These are phyloP conservation scores for Trichoderma koningii DNA, from an alignment of 2,329 filamentous ascomycete species.

Conservation along the genomic window DNA sequence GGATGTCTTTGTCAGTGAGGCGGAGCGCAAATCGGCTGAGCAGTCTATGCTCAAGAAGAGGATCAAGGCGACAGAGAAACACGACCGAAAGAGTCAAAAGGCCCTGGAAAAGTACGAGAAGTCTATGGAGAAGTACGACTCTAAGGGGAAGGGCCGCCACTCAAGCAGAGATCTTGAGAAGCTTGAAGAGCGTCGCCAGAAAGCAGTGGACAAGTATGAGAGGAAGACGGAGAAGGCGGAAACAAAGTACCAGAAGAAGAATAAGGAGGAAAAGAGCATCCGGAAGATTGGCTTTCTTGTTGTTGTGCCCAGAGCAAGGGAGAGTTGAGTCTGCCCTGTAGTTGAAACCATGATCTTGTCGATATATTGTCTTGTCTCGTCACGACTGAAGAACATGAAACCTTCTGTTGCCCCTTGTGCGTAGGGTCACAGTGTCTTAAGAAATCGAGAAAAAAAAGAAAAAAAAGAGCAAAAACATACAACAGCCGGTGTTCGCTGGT, in stretches of 20 bases:
- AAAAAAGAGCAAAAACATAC: too few species aligned
- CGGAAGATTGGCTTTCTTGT: slow-evolving; percentile 9
- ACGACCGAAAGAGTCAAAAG: slow-evolving; percentile 1
- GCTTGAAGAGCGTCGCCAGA: not conserved
- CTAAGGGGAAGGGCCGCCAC: not conserved
- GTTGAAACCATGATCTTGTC: not conserved
- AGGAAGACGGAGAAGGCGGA: not conserved
- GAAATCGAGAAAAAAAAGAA: too few species aligned
- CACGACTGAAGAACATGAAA: too few species aligned
- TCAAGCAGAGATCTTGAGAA: slow-evolving; percentile 1
- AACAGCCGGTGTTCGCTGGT: too few species aligned
- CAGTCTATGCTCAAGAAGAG: slow-evolving; percentile 18
- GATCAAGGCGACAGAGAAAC: not conserved
- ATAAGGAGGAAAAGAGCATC: slow-evolving; percentile 5
- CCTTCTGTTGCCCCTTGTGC: too few species aligned
- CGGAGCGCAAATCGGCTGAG: slow-evolving; percentile 8
- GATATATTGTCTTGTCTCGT: too few species aligned
- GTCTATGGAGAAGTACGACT: not conserved
- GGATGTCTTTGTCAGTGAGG: slow-evolving; percentile 4
- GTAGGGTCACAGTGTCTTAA: too few species aligned
- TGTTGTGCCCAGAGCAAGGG: not conserved
- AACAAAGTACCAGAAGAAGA: not conserved
- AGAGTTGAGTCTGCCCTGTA: not conserved
- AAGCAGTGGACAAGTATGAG: not conserved
- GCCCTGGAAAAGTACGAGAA: not conserved